phyloP scores from a whole-genome alignment of 495 filamentous ascomycete genomes.

The Tuber brumale region DNA sequence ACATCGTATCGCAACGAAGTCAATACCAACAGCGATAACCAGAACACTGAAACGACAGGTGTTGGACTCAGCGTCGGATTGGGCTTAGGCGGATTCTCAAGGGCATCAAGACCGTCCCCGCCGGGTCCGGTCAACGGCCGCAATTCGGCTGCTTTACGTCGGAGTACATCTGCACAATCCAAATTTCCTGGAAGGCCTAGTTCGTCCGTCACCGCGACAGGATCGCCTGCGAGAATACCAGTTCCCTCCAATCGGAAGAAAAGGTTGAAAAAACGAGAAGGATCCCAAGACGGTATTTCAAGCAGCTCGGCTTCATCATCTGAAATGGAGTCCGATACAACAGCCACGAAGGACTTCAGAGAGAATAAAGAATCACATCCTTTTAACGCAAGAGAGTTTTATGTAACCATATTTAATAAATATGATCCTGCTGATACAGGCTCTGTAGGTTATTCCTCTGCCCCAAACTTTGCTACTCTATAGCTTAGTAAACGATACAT shows the following conservation, averaged over 20 bases:
- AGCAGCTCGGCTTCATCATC: neutral
- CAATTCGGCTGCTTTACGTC: conserved; percentile 12
- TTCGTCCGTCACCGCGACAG: neutral
- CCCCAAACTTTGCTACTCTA: neutral
- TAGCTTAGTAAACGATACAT: neutral
- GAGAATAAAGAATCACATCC: neutral
- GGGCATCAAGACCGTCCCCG: conserved; percentile 17
- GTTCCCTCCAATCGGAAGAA: neutral
- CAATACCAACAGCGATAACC: neutral
- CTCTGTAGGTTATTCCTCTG: conserved; percentile 5
- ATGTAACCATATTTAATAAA: conserved; percentile 6
- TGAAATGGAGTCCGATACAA: neutral
- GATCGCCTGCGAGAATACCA: conserved; percentile 2
- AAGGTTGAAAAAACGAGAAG: conserved; percentile 1
- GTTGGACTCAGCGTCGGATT: conserved; percentile 22
- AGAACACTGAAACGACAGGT: conserved; percentile 5
- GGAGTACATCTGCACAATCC: conserved; percentile 2
- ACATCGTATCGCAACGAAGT: neutral
- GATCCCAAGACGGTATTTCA: neutral
- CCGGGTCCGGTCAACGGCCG: conserved; percentile 1
- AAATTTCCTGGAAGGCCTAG: neutral
- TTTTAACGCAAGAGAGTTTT: conserved; percentile 1
- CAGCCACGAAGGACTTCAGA: neutral
- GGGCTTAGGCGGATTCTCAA: neutral
- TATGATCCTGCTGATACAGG: conserved; percentile 21